Base-by-base conservation (phyloP, 192 early-diverging fungal species). In the Phlyctochytrium bullatum region DNA sequence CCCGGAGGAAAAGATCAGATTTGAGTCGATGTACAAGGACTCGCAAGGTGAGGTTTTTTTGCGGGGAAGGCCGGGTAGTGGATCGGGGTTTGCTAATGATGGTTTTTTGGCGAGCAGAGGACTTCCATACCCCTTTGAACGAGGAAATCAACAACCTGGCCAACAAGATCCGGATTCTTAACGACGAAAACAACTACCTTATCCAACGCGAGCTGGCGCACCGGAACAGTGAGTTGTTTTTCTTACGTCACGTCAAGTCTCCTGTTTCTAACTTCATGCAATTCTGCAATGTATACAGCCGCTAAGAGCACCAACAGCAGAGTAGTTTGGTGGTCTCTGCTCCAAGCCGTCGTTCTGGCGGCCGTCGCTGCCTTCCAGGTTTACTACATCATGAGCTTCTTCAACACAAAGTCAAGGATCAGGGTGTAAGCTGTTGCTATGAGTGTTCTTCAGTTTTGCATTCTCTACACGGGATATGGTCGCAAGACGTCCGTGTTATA, bases 231-330 rank as follows among this genome's bases (percentile, higher is more conserved):
- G n/a, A n/a, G n/a, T n/a, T n/a, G n/a, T n/a, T n/a, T n/a, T n/a
- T 57, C 64, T 31, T 34, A 61, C 59, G 33, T 63, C 2, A 30
- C 71, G 1, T 31, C 3, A 24, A 17, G 50, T 71, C 36, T 25
- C 24, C 33, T 16, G 71, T 29, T 50, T 4, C 59, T 20, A 24
- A 27, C 51, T n/a, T 25, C 62, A 57, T 32, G 29, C 53, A 28
- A n/a, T n/a, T n/a, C n/a, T n/a, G n/a, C 36, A 52, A 76, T 90
- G 89, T n/a, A n/a, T n/a, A n/a, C n/a, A n/a, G n/a, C 90, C 65
- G 88, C 89, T 56, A 88, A 90, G 61, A 87, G 84, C 73, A 93
- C 90, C 27, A 88, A 91, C 77, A 71, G 86, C 51, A 87, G 91
- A 65, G 90, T 91, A 12, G 79, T 87, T 59, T 91, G 86, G 86